Evolutionary conservation across 2,329 filamentous ascomycete species (phyloP).

Genomic region (Fusarium sp.): DNA sequence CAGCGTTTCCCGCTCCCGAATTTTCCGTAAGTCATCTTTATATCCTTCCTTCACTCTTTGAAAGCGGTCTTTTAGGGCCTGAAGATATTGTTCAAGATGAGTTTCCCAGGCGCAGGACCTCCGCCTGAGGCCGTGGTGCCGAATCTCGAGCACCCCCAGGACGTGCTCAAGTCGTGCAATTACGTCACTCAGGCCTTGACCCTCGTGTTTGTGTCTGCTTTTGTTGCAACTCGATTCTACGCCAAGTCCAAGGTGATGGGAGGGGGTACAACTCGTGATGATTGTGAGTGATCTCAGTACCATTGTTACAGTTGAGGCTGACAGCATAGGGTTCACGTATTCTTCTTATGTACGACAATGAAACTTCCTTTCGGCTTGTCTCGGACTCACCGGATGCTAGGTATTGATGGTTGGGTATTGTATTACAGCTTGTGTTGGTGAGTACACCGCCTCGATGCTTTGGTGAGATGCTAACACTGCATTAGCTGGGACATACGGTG

Average conservation of each 20-base stretch:
- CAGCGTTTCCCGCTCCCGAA: not conserved
- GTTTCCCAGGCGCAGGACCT: conserved; percentile 23
- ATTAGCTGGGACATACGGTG: conserved; percentile 24
- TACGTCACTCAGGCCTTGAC: conserved; percentile 33
- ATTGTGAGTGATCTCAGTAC: conserved; percentile 11
- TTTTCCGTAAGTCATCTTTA: not conserved
- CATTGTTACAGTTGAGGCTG: not conserved
- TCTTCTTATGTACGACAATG: conserved; percentile 15
- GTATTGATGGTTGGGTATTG: conserved; percentile 34
- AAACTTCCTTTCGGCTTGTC: not conserved
- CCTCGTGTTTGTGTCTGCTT: conserved; percentile 7
- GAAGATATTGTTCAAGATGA: conserved; percentile 13
- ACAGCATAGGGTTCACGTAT: conserved; percentile 27
- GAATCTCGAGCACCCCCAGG: conserved; percentile 18
- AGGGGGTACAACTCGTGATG: conserved; percentile 22
- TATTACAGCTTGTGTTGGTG: conserved; percentile 22
- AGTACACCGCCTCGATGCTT: not conserved
- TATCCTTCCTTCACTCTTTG: not conserved
- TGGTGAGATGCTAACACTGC: not conserved
- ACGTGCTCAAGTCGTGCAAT: conserved; percentile 28
- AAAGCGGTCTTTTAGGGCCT: not conserved
- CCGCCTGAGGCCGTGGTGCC: conserved; percentile 24
- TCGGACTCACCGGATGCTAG: not conserved
- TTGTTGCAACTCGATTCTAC: conserved; percentile 25
- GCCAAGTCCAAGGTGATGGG: conserved; percentile 27